Percentiles rank a stretch among this genome's conserved stretches.
phyloP scores from a whole-genome alignment of 352 stramenopile genomes.

The Lagenidium giganteum region DNA sequence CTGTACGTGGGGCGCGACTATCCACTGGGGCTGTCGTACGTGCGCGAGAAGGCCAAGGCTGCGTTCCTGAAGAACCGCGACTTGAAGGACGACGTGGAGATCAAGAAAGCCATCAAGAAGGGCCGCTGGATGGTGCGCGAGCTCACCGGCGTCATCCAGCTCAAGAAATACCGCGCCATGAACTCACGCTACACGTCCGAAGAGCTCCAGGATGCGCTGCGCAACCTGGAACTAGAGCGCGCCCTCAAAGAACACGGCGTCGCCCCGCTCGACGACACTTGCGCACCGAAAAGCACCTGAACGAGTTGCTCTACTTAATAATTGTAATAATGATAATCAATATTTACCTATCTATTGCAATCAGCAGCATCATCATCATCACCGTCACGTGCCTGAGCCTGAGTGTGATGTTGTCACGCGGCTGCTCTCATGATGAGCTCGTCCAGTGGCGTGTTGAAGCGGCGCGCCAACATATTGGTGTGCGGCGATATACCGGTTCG shows the following conservation, averaged over 20 bases:
- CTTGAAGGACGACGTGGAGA: slow-evolving; percentile 56
- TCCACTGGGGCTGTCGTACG: slow-evolving; percentile 88
- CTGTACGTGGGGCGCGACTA: slow-evolving; percentile 94
- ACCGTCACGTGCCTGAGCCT: too few relatives aligned
- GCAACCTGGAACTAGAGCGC: slow-evolving; percentile 37
- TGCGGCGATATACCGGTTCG: too few relatives aligned
- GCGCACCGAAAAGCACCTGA: too few relatives aligned
- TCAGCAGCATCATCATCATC: too few relatives aligned
- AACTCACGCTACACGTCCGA: slow-evolving; percentile 89
- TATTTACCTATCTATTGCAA: too few relatives aligned
- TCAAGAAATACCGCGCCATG: slow-evolving; percentile 97
- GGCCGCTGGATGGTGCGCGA: slow-evolving; percentile 94
- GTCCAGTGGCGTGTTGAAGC: too few relatives aligned
- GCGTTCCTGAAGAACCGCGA: slow-evolving; percentile 87
- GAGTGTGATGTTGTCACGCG: too few relatives aligned
- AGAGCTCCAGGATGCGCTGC: slow-evolving; percentile 62
- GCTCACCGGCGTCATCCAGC: slow-evolving; percentile 95
- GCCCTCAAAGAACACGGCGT: slow-evolving; percentile 1
- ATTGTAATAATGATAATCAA: too few relatives aligned
- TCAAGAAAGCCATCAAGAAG: slow-evolving; percentile 91
- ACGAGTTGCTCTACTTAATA: too few relatives aligned
- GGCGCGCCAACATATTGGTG: too few relatives aligned
- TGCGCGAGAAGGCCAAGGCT: slow-evolving; percentile 89
- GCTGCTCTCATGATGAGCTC: too few relatives aligned
- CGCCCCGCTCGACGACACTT: too few relatives aligned